phyloP scores from a whole-genome alignment of 2,329 filamentous ascomycete species.

The Ceratocystis destructans region DNA sequence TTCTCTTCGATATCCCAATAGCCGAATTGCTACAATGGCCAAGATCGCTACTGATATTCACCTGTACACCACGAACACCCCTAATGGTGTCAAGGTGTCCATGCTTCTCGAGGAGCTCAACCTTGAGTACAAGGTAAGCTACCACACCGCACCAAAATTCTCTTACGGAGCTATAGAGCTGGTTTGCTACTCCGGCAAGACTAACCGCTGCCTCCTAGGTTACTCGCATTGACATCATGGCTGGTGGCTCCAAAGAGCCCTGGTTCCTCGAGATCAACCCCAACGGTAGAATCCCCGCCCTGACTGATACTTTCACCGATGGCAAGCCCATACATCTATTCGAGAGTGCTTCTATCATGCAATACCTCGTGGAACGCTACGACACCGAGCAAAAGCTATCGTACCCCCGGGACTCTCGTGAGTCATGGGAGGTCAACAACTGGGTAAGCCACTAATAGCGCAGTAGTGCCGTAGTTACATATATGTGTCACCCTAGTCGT shows the following conservation, averaged over 20 bases:
- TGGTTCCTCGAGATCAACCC: slow-evolving; percentile 91
- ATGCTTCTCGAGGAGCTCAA: slow-evolving; percentile 77
- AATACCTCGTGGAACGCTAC: slow-evolving; percentile 72
- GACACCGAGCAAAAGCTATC: slow-evolving; percentile 72
- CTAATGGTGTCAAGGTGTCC: slow-evolving; percentile 81
- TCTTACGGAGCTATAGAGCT: not conserved
- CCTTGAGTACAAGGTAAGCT: slow-evolving; percentile 56
- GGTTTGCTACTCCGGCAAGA: not conserved
- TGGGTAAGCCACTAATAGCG: slow-evolving; percentile 41
- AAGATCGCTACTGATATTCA: slow-evolving; percentile 48
- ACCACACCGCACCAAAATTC: not conserved
- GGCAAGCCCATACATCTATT: slow-evolving; percentile 63
- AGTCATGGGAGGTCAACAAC: slow-evolving; percentile 66
- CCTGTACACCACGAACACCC: slow-evolving; percentile 69
- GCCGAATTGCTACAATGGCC: slow-evolving; percentile 29
- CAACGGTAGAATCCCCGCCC: slow-evolving; percentile 78
- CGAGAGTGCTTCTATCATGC: slow-evolving; percentile 70
- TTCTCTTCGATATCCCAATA: slow-evolving; percentile 2
- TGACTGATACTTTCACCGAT: slow-evolving; percentile 66
- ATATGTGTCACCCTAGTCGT: no score
- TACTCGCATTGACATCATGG: slow-evolving; percentile 11
- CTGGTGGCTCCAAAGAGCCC: slow-evolving; percentile 33
- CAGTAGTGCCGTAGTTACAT: no score
- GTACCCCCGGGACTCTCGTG: slow-evolving; percentile 56
- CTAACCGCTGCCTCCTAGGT: slow-evolving; percentile 7